These are phyloP conservation scores for Laburnicola sp. DNA, from an alignment of 2,329 filamentous ascomycete species.

Conservation along the genomic window DNA sequence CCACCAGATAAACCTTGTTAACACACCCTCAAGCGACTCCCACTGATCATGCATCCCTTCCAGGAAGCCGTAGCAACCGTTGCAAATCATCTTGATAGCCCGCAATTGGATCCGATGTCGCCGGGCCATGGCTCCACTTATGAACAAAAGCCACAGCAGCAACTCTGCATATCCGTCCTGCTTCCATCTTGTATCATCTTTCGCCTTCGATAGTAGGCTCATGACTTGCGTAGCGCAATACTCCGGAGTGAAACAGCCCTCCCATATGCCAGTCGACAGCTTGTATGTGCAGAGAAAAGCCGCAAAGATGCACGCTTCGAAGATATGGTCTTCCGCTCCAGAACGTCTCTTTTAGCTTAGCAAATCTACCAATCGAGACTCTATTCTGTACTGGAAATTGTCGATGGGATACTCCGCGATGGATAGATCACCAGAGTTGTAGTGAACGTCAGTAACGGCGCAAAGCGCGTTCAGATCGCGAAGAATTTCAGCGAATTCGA, in stretches of 20 bases:
- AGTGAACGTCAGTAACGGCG: constrained; percentile 11
- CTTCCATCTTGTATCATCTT: constrained; percentile 2
- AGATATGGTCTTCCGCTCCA: constrained; percentile 7
- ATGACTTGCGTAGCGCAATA: constrained; percentile 18
- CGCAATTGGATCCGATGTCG: constrained; percentile 3
- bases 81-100: constrained; percentile 6
- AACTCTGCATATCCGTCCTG: constrained; percentile 1
- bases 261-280: constrained; percentile 22
- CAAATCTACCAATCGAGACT: constrained; percentile 18
- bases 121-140: constrained; percentile 17
- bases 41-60: constrained; percentile 10
- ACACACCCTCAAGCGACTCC: background rate
- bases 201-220: constrained; percentile 8
- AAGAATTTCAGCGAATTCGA: constrained; percentile 10
- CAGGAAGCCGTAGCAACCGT: constrained; percentile 1
- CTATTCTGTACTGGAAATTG: constrained; percentile 17
- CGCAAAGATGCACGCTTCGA: constrained; percentile 20
- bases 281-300: constrained; percentile 22
- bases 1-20: constrained; percentile 21
- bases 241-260: constrained; percentile 22
- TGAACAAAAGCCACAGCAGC: constrained; percentile 19
- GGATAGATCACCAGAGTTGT: background rate
- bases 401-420: constrained; percentile 16
- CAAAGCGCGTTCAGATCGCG: constrained; percentile 19
- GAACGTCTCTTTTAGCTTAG: constrained; percentile 8